These are phyloP conservation scores for Volutella citrinella DNA, from an alignment of 2,329 filamentous ascomycete genomes.

Conservation along the genomic window DNA sequence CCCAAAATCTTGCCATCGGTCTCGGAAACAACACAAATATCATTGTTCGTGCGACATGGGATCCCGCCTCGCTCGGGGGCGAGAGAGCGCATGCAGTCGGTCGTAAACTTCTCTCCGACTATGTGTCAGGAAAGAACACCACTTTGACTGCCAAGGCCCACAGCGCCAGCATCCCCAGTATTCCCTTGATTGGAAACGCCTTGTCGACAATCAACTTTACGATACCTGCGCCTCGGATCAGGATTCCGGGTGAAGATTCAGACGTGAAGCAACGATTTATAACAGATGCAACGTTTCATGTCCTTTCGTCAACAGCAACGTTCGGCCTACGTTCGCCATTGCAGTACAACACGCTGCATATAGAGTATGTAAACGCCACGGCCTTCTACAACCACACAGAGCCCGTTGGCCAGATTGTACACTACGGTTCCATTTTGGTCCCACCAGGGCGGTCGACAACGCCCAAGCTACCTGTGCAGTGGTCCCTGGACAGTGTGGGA, in stretches of 20 bases:
- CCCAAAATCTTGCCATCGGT: constrained; percentile 59
- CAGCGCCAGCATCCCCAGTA: constrained; percentile 66
- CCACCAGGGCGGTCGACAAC: constrained; percentile 70
- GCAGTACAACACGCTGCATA: constrained; percentile 65
- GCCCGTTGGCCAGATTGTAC: constrained; percentile 72
- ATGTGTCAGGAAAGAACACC: constrained; percentile 84
- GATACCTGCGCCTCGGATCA: constrained; percentile 67
- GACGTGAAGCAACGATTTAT: constrained; percentile 64
- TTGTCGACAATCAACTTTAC: constrained; percentile 71
- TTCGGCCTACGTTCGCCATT: constrained; percentile 84
- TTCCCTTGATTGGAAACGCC: constrained; percentile 69
- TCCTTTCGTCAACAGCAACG: constrained; percentile 80
- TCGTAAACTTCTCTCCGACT: constrained; percentile 75
- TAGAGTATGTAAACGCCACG: constrained; percentile 79
- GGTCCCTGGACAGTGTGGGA: constrained; percentile 73
- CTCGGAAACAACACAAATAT: constrained; percentile 72
- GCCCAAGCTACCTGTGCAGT: constrained; percentile 77
- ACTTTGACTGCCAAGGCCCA: constrained; percentile 73
- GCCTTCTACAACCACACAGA: constrained; percentile 82
- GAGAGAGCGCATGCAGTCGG: constrained; percentile 59
- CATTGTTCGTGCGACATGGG: constrained; percentile 68
- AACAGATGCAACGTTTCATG: constrained; percentile 78
- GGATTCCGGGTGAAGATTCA: constrained; percentile 48
- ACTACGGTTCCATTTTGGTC: constrained; percentile 71
- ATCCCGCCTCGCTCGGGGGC: constrained; percentile 62